Evolutionary conservation across 2,329 filamentous ascomycete genomes (phyloP).

Genomic region (Clathrospora elynae): DNA sequence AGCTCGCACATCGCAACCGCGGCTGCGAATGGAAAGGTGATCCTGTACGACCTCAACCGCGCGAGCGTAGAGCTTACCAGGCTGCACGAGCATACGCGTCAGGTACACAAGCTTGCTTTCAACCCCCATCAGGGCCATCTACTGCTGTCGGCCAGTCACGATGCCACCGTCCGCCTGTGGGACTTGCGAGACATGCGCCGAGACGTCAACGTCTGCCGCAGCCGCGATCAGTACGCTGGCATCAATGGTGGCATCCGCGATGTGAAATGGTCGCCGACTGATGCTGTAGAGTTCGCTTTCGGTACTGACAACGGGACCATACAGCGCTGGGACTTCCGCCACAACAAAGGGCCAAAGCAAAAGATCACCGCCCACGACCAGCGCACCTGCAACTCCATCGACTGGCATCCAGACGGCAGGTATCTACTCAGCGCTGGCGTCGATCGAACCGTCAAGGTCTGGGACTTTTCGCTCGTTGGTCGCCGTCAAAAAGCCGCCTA

Average conservation of each 20-base stretch:
- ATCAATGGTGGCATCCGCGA: constrained; percentile 67
- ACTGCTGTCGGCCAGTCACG: constrained; percentile 68
- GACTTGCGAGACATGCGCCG: constrained; percentile 63
- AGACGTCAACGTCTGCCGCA: constrained; percentile 59
- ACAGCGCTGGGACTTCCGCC: constrained; percentile 67
- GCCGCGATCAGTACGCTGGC: constrained; percentile 60
- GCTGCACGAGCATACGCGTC: constrained; percentile 67
- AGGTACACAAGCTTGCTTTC: constrained; percentile 69
- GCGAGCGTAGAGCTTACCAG: constrained; percentile 65
- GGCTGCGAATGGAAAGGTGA: constrained; percentile 67
- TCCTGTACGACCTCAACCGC: constrained; percentile 67
- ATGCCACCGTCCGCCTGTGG: constrained; percentile 68
- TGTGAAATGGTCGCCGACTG: constrained; percentile 68
- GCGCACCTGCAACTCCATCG: constrained; percentile 64
- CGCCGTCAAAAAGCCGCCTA: constrained; percentile 64
- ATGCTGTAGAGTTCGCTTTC: constrained; percentile 66
- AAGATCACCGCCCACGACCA: constrained; percentile 65
- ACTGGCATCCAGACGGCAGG: constrained; percentile 71
- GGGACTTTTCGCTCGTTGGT: constrained; percentile 64
- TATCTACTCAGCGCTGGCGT: constrained; percentile 67
- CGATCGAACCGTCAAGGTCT: constrained; percentile 67
- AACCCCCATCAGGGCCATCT: constrained; percentile 65
- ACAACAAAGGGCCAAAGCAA: constrained; percentile 61
- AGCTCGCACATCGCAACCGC: constrained; percentile 67
- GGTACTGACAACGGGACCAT: constrained; percentile 68